Evolutionary conservation across 2,329 filamentous ascomycete species (phyloP).

Genomic region (Trichophyton mentagrophytes): DNA sequence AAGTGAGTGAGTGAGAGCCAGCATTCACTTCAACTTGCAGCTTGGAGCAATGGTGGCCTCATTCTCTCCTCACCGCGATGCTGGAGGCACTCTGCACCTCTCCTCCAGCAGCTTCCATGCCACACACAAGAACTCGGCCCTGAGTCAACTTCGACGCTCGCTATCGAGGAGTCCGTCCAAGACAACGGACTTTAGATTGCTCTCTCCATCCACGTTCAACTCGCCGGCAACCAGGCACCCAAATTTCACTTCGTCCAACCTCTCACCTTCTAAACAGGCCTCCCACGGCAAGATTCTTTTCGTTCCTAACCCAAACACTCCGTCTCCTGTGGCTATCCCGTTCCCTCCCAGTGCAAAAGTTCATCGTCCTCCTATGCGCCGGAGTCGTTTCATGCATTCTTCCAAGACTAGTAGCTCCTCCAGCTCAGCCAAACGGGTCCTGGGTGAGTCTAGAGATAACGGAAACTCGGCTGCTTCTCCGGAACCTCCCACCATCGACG

Average conservation of each 20-base stretch:
- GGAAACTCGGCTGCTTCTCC: constrained; percentile 51
- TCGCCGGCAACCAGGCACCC: constrained; percentile 40
- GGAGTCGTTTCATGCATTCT: constrained; percentile 22
- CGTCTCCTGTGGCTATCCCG: constrained; percentile 47
- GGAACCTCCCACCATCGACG: constrained; percentile 25
- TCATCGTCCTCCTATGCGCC: constrained; percentile 32
- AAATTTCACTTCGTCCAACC: constrained; percentile 39
- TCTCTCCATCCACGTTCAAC: constrained; percentile 37
- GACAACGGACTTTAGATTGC: constrained; percentile 53
- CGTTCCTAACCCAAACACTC: constrained; percentile 29
- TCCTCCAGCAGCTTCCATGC: constrained; percentile 72
- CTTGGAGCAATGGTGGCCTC: constrained; percentile 32
- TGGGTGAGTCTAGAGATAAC: constrained; percentile 57
- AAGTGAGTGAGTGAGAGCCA: too few species aligned
- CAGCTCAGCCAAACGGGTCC: constrained; percentile 66
- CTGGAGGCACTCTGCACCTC: constrained; percentile 68
- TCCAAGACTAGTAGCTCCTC: constrained; percentile 57
- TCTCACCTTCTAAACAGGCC: constrained; percentile 46
- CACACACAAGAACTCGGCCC: constrained; percentile 68
- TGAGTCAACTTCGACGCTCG: constrained; percentile 73
- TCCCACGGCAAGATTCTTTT: constrained; percentile 42
- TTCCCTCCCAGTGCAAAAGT: constrained; percentile 56
- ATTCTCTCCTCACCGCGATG: constrained; percentile 38
- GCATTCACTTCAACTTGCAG: background rate
- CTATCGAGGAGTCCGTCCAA: constrained; percentile 91